Evolutionary conservation across 1,139 yeast species (phyloP), one percentile per base, ranked within the genome.

Genomic region (Magnusiomyces sp.): DNA sequence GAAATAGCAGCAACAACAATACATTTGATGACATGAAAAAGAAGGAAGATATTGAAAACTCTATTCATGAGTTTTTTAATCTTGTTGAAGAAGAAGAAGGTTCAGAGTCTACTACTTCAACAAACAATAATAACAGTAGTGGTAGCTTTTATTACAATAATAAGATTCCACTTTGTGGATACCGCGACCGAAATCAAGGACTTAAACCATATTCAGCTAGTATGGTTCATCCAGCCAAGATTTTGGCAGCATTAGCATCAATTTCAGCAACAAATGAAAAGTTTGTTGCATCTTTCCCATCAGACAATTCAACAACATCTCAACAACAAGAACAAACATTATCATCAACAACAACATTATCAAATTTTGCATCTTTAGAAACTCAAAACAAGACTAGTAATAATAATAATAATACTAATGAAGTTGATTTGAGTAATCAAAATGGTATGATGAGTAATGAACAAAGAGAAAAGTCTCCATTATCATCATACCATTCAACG

Each of bases 81-180:
- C 20, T 41, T 14, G 23, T 41, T 32, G 46, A 43, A 23, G 50
- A 47, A 14, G 33, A 38, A 37, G 40, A 14, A 5, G 16, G 19
- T 9, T 23, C 19, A 23, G 27, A 14, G 10, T 16, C 33, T 11
- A 16, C 32, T 11, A 37, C 37, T 32, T 27, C 17, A 16, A 17
- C 34, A 29, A 19, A 4, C 9, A 33, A 14, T 7, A 2, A 13
- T 6, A 38, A 33, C 38, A n/a, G 9, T 10, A 44, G 33, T 31
- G 43, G 49, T 41, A 46, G 42, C 29, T 50, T 37, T 16, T 33
- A 55, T 54, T 55, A 53, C 17, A 51, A 51, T 50, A 52, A 50
- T 43, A 53, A 41, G 49, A 54, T 59, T 44, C 62, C 62, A 14
- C 53, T 59, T 41, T 57, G 60, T 44, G 61, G 61, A 11, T 59